A percentile compares a stretch with the other conserved stretches of the same genome.
Conservation (phyloP, 2,329 filamentous ascomycete genomes). For the Paecilomyces sp. region DNA sequence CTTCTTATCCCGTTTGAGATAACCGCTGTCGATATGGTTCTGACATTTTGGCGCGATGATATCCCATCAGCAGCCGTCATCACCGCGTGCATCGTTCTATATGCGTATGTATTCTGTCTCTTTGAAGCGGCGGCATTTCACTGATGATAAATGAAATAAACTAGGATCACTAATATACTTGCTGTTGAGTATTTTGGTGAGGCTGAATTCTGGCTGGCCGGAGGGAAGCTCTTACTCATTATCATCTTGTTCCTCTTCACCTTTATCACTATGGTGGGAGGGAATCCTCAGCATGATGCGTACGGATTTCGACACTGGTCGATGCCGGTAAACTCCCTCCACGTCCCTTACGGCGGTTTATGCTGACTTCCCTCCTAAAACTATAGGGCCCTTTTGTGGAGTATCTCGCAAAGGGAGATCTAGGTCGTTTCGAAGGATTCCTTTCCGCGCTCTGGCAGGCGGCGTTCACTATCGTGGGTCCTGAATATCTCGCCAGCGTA, state of each 20-base stretch:
- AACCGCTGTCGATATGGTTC: neutral
- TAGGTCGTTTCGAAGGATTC: conserved; percentile 67
- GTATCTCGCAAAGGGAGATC: conserved; percentile 54
- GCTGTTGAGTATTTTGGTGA: conserved; percentile 67
- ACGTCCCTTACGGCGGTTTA: too few relatives aligned
- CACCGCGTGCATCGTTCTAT: neutral
- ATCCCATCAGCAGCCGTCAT: neutral
- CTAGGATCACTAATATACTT: conserved; percentile 49
- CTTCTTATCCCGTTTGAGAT: conserved; percentile 36
- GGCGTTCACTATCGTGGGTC: conserved; percentile 56
- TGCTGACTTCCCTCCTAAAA: too few relatives aligned
- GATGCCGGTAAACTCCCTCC: conserved; percentile 11
- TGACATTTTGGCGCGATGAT: neutral
- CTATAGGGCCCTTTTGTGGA: conserved; percentile 55
- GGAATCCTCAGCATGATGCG: conserved; percentile 61
- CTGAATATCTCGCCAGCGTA: conserved; percentile 52
- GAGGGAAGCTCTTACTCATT: conserved; percentile 63
- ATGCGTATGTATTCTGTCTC: neutral
- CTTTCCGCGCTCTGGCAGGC: conserved; percentile 64
- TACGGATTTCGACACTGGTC: conserved; percentile 64
- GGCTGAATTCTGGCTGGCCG: conserved; percentile 63
- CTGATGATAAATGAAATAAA: too few relatives aligned
- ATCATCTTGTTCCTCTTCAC: conserved; percentile 65
- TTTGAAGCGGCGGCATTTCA: too few relatives aligned
- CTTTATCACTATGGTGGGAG: conserved; percentile 73